Evolutionary conservation across 192 early-diverging fungal species (phyloP).

Genomic region (Spizellomyces sp.): DNA sequence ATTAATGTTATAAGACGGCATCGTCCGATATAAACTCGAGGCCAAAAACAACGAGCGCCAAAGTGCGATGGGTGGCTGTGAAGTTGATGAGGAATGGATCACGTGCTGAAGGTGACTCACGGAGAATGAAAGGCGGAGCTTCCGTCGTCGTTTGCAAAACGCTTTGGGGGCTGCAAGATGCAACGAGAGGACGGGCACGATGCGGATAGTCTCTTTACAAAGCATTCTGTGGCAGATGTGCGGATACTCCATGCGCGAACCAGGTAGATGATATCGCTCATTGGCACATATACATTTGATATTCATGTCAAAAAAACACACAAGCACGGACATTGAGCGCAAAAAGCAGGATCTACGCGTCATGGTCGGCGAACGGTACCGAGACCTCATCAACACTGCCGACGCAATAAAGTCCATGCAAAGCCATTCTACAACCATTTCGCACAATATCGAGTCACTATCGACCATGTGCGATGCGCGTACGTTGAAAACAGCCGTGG

Average conservation of each 20-base stretch:
- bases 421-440: conserved; percentile 52
- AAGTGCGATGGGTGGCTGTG: too few relatives aligned
- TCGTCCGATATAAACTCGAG: too few relatives aligned
- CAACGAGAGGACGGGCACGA: conserved; percentile 13
- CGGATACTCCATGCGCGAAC: conserved; percentile 37
- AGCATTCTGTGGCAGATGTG: conserved; percentile 48
- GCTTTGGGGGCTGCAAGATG: too few relatives aligned
- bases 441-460: conserved; percentile 60
- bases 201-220: conserved; percentile 48
- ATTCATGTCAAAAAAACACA: too few relatives aligned
- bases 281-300: background rate
- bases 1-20: conserved; percentile 43
- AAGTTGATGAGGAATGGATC: too few relatives aligned
- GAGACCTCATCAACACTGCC: conserved; percentile 83
- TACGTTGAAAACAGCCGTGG: conserved; percentile 48
- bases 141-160: too few relatives aligned
- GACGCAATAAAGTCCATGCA: conserved; percentile 79
- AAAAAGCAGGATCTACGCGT: conserved; percentile 79
- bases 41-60: too few relatives aligned
- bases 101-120: too few relatives aligned
- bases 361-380: conserved; percentile 87
- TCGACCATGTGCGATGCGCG: conserved; percentile 59
- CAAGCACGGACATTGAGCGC: conserved; percentile 72
- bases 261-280: conserved; percentile 22
- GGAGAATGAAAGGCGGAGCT: too few relatives aligned